Conservation (phyloP, 306 rosid genomes). For the Prunus mongolica region DNA sequence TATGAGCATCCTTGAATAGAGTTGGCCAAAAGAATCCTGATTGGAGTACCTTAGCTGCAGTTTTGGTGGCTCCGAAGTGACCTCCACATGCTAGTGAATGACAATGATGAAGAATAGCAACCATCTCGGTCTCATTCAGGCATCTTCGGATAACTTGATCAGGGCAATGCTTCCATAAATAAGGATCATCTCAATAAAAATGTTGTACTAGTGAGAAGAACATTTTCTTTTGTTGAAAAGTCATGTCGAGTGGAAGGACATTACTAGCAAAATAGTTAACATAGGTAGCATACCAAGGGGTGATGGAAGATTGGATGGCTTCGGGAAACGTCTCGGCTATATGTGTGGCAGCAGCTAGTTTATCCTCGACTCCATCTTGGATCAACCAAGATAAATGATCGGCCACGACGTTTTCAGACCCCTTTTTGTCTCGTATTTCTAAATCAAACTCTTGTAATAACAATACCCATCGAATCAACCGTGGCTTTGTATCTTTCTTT, state of each 20-base stretch:
- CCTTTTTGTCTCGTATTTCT: neutral
- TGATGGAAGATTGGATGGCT: neutral
- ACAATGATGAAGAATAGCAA: neutral
- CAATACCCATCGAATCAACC: too few species aligned
- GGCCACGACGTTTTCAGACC: neutral
- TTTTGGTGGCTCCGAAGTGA: neutral
- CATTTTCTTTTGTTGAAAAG: neutral
- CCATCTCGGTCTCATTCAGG: neutral
- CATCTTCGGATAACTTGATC: neutral
- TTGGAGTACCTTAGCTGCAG: neutral
- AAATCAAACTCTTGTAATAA: neutral
- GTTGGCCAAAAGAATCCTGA: neutral
- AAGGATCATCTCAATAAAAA: too few species aligned
- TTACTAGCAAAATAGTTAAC: neutral
- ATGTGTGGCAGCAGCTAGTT: neutral
- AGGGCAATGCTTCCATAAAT: too few species aligned
- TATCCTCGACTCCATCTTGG: neutral
- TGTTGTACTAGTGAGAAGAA: too few species aligned
- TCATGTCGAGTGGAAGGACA: neutral
- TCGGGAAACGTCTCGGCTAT: neutral
- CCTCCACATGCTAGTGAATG: neutral
- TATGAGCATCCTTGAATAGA: neutral
- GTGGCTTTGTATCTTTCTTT: too few species aligned
- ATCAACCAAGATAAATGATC: neutral
- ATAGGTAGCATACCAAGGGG: neutral